Percentiles rank a stretch among this genome's conserved stretches.
phyloP scores from a whole-genome alignment of 768 basidiomycete genomes.

The Candolleomyces efflorescens region DNA sequence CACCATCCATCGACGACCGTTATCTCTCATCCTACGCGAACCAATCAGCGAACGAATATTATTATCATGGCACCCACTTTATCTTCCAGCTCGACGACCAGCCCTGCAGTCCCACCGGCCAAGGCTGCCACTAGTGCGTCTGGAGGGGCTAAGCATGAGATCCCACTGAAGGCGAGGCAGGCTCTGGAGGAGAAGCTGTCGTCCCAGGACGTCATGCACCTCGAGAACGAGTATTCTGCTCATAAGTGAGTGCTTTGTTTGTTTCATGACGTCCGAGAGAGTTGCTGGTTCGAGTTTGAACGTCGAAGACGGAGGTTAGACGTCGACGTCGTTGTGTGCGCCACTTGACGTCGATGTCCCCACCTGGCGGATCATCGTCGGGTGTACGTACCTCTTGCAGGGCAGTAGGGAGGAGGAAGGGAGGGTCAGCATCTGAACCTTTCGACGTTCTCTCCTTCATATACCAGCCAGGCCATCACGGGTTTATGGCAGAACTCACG shows the following conservation, averaged over 20 bases:
- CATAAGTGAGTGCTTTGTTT: constrained; percentile 68
- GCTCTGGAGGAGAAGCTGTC: constrained; percentile 26
- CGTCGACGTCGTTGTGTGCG: neutral
- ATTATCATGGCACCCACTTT: neutral
- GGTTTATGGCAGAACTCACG: neutral
- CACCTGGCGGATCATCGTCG: too few relatives aligned
- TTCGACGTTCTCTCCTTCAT: too few relatives aligned
- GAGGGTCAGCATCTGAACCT: too few relatives aligned
- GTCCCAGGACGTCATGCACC: constrained; percentile 68
- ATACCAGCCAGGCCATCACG: neutral
- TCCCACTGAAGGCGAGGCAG: constrained; percentile 7
- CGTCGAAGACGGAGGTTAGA: neutral
- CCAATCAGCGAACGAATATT: neutral
- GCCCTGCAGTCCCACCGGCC: neutral
- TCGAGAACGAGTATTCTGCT: constrained; percentile 81
- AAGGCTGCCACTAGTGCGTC: neutral
- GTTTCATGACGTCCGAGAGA: neutral
- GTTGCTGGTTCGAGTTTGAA: neutral
- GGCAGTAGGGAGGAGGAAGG: too few relatives aligned
- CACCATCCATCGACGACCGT: neutral
- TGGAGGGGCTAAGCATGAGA: neutral
- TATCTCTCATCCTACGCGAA: neutral
- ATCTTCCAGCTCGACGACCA: constrained; percentile 6
- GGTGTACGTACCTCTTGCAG: too few relatives aligned
- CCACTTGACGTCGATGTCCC: too few relatives aligned